Evolutionary conservation across 2,329 filamentous ascomycete genomes (phyloP), one percentile per base, ranked within the genome.

Genomic region (Colletotrichum sp.): DNA sequence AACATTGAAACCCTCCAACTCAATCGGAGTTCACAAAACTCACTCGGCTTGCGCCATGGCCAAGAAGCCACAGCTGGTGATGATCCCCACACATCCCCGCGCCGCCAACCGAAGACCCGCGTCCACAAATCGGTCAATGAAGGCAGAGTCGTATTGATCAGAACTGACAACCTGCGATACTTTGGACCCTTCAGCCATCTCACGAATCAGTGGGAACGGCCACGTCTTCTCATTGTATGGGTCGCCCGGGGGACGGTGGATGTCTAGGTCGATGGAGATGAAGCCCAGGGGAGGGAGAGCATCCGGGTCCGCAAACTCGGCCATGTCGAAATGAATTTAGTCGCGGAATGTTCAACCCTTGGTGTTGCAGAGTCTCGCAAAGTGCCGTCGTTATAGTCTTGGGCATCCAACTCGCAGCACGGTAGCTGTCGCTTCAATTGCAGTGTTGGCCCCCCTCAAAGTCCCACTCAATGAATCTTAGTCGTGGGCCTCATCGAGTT

Each of bases 31-130:
- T 8, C 28, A 8, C 28, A n/a, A 18, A 28, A 75, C 77, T 68
- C 76, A 84, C 83, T 78, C 77, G 8, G 78, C 77, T 65, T 86
- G 84, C 1, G 82, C 82, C 79, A 84, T 81, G 21, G 84, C 84
- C 8, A 86, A 78, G 69, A 86, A 86, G 2, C 85, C 85, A 67
- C 85, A 86, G 78, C 84, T 85, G 2, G 85, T 86, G 39, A 86
- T 82, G 63, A 85, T 82, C 28, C 84, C 84, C 5, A 86, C 80
- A 24, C 80, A 80, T 2, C 85, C 85, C 60, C 80, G 78, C 13
- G 83, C 78, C 7, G 81, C 81, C 2, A 86, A 80, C 44, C 77
- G 82, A 64, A 80, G 67, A 5, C 83, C 83, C 2, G 85, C 82
- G 28, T 79, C 78, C 8, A 85, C 83, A 63, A 86, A 85, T 2